These are phyloP conservation scores for Lolium multiflorum DNA, from an alignment of 176 grass and related monocot genomes.

Conservation along the genomic window DNA sequence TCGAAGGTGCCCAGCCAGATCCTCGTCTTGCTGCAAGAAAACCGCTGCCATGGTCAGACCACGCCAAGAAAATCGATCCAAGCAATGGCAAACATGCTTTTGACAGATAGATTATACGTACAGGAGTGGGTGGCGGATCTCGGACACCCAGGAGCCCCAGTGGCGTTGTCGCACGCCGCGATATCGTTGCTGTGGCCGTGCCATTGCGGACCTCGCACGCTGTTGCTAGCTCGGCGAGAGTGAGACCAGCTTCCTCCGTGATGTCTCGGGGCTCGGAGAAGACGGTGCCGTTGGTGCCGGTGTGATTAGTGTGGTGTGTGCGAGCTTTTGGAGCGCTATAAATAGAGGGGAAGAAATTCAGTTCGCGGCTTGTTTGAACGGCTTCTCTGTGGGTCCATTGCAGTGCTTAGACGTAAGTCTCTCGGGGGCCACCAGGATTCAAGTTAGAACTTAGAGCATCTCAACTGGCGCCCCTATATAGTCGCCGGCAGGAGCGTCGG, in stretches of 20 bases:
- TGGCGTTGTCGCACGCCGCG: conserved; percentile 92
- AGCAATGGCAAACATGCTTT: neutral
- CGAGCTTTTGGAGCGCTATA: conserved; percentile 29
- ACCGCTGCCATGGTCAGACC: neutral
- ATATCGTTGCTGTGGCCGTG: conserved; percentile 73
- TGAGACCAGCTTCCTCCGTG: neutral
- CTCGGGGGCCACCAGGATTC: neutral
- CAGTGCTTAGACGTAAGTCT: neutral
- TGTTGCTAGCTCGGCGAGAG: neutral
- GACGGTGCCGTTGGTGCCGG: neutral
- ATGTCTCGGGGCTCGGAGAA: neutral
- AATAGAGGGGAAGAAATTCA: conserved; percentile 28
- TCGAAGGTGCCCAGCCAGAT: conserved; percentile 99
- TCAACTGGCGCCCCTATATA: too few relatives aligned
- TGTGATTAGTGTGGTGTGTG: conserved; percentile 32
- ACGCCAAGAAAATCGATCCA: neutral
- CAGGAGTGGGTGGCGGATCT: conserved; percentile 98
- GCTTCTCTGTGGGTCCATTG: neutral
- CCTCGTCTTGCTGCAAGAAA: conserved; percentile 78
- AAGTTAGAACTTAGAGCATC: too few relatives aligned
- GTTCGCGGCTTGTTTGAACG: conserved; percentile 32
- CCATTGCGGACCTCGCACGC: conserved; percentile 40
- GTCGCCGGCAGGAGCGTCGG: too few relatives aligned
- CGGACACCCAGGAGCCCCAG: conserved; percentile 99
- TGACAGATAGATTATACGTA: conserved; percentile 17